Percentiles rank a stretch among this genome's conserved stretches.
These are phyloP conservation scores for Corynespora cassiicola DNA, from an alignment of 2,329 filamentous ascomycete genomes.

Conservation along the genomic window DNA sequence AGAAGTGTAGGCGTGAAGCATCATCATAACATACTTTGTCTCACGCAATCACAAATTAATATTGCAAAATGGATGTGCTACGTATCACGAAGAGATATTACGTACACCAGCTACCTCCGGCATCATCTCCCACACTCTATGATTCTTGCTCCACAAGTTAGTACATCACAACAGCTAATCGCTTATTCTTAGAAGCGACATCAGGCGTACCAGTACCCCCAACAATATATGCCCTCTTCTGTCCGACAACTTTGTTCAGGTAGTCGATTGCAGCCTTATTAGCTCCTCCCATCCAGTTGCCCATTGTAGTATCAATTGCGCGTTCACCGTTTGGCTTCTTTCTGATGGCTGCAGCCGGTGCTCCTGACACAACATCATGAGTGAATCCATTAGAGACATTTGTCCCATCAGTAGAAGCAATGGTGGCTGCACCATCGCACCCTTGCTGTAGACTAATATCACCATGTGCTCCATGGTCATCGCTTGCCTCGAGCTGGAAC, in stretches of 20 bases:
- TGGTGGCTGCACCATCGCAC: constrained; percentile 48
- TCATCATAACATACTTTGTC: too few relatives aligned
- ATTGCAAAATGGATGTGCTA: too few relatives aligned
- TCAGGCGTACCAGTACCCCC: constrained; percentile 9
- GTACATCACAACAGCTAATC: constrained; percentile 11
- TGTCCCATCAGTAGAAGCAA: constrained; percentile 46
- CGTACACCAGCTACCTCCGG: too few relatives aligned
- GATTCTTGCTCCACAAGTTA: too few relatives aligned
- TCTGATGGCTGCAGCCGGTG: constrained; percentile 38
- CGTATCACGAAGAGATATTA: too few relatives aligned
- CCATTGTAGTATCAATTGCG: constrained; percentile 44
- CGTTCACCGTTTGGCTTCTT: constrained; percentile 43
- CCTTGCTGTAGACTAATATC: constrained; percentile 48
- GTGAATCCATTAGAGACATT: constrained; percentile 18
- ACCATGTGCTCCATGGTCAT: constrained; percentile 47
- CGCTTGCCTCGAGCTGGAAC: constrained; percentile 47
- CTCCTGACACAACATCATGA: constrained; percentile 41
- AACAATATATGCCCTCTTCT: constrained; percentile 9
- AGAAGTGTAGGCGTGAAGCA: too few relatives aligned
- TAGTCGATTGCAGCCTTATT: constrained; percentile 44
- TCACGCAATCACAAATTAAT: too few relatives aligned
- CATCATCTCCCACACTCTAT: too few relatives aligned
- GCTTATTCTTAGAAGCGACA: constrained; percentile 9
- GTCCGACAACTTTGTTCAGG: constrained; percentile 12
- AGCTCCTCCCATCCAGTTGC: constrained; percentile 46